A percentile compares a stretch with the other conserved stretches of the same genome.
Conservation (phyloP, 225 moss, liverwort and hornwort species). For the Sphagnum contortum region DNA sequence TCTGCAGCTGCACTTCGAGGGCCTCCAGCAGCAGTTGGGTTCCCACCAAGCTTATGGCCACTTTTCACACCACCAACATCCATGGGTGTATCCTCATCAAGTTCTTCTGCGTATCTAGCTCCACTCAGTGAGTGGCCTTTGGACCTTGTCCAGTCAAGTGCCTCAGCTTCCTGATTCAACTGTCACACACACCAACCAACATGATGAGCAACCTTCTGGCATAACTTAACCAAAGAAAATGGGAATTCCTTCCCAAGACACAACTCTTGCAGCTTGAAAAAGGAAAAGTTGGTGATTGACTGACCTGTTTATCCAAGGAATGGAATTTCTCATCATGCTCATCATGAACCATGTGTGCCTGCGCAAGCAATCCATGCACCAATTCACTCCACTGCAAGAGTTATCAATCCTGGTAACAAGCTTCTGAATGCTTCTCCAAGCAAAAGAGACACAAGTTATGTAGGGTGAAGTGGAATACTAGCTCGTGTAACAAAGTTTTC, state of each 20-base stretch:
- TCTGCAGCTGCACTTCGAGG: conserved; percentile 45
- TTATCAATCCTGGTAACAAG: not conserved
- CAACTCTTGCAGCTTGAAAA: too few relatives aligned
- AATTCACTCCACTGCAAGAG: not conserved
- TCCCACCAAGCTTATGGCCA: conserved; percentile 41
- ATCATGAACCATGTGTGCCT: conserved; percentile 98
- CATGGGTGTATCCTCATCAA: conserved; percentile 24
- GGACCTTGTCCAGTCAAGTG: conserved; percentile 78
- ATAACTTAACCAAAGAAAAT: not conserved
- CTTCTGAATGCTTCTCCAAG: too few relatives aligned
- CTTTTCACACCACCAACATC: conserved; percentile 38
- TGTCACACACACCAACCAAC: conserved; percentile 13
- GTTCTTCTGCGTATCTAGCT: conserved; percentile 20
- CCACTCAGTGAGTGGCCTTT: conserved; percentile 42
- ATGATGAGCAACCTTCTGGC: not conserved
- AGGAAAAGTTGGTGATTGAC: not conserved
- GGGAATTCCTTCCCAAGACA: too few relatives aligned
- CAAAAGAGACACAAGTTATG: too few relatives aligned
- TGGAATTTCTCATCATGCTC: conserved; percentile 88
- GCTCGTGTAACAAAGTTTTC: conserved; percentile 86
- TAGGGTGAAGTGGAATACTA: conserved; percentile 24
- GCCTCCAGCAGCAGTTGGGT: conserved; percentile 13
- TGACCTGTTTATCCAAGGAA: conserved; percentile 73
- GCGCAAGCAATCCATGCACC: conserved; percentile 4
- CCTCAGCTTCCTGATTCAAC: conserved; percentile 72